These are phyloP conservation scores for Copromyces sp. DNA, from an alignment of 495 filamentous ascomycete genomes.

Conservation along the genomic window DNA sequence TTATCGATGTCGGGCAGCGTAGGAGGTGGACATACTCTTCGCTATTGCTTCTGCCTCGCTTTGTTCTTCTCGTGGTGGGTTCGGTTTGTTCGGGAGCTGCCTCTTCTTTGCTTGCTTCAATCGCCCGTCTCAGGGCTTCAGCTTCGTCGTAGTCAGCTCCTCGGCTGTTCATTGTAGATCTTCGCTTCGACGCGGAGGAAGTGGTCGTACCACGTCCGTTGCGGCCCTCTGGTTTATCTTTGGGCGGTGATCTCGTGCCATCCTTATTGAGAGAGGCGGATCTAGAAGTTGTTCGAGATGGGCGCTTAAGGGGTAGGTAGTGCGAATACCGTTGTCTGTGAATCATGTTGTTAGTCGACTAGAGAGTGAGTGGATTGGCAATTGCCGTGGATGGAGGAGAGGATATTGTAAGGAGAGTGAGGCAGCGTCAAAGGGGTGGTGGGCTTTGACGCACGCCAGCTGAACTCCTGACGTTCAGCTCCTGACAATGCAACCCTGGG, in stretches of 20 bases:
- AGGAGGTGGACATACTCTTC: conserved; percentile 60
- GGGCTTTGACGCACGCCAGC: conserved; percentile 18
- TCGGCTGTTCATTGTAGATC: conserved; percentile 96
- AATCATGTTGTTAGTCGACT: conserved; percentile 24
- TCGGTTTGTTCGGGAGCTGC: conserved; percentile 39
- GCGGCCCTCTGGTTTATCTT: conserved; percentile 35
- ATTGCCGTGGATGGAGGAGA: neutral
- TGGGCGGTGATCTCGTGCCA: conserved; percentile 35
- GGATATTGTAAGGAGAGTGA: neutral
- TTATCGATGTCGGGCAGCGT: neutral
- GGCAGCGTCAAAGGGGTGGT: conserved; percentile 7
- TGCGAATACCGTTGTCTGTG: conserved; percentile 46
- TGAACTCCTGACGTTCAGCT: conserved; percentile 13
- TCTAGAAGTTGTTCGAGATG: conserved; percentile 37
- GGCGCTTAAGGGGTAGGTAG: conserved; percentile 43
- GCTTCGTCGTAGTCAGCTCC: conserved; percentile 94
- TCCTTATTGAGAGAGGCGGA: conserved; percentile 51
- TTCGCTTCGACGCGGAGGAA: conserved; percentile 57
- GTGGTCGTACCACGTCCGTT: conserved; percentile 36
- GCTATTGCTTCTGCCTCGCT: conserved; percentile 81
- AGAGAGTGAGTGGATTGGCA: conserved; percentile 3
- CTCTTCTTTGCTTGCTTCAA: conserved; percentile 90
- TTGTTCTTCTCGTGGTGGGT: conserved; percentile 49
- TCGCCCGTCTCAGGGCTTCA: conserved; percentile 75
- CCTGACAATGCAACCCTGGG: neutral